Conservation (phyloP, 2,329 filamentous ascomycete genomes). For the Helminthosporium solani region DNA sequence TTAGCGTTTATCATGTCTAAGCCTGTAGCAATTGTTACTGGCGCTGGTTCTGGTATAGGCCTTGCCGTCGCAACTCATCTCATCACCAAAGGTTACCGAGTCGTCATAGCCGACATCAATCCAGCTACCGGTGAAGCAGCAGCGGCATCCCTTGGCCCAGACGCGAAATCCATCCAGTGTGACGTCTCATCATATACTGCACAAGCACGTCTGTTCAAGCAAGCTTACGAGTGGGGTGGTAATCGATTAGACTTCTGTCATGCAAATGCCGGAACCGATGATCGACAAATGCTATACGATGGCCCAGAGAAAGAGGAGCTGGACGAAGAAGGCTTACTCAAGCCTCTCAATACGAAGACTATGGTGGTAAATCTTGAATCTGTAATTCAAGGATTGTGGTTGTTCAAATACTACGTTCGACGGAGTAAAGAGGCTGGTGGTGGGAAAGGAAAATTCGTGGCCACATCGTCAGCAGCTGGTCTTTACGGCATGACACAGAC, state of each 20-base stretch:
- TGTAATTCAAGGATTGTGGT: constrained; percentile 45
- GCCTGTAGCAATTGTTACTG: constrained; percentile 49
- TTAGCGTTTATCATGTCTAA: constrained; percentile 29
- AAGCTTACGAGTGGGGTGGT: constrained; percentile 46
- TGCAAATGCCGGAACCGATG: constrained; percentile 48
- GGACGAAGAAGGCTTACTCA: constrained; percentile 40
- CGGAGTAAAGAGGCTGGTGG: constrained; percentile 40
- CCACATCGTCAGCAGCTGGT: constrained; percentile 42
- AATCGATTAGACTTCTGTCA: constrained; percentile 46
- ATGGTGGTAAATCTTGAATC: constrained; percentile 46
- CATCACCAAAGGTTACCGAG: constrained; percentile 40
- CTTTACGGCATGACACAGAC: constrained; percentile 38
- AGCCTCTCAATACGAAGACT: constrained; percentile 40
- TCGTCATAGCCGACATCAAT: constrained; percentile 50
- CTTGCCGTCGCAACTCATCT: constrained; percentile 47
- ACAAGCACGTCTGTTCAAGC: constrained; percentile 43
- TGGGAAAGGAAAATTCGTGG: constrained; percentile 40
- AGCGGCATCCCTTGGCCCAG: constrained; percentile 25
- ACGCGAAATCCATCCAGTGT: constrained; percentile 39
- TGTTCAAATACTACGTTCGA: constrained; percentile 46
- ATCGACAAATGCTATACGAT: constrained; percentile 42
- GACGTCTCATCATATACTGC: constrained; percentile 45
- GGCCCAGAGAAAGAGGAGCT: constrained; percentile 27
- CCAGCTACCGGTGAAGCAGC: constrained; percentile 26
- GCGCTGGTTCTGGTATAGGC: constrained; percentile 49